A percentile compares a stretch with the other conserved stretches of the same genome.
phyloP scores from a whole-genome alignment of 345 rosid genomes.

The Aethionema arabicum region DNA sequence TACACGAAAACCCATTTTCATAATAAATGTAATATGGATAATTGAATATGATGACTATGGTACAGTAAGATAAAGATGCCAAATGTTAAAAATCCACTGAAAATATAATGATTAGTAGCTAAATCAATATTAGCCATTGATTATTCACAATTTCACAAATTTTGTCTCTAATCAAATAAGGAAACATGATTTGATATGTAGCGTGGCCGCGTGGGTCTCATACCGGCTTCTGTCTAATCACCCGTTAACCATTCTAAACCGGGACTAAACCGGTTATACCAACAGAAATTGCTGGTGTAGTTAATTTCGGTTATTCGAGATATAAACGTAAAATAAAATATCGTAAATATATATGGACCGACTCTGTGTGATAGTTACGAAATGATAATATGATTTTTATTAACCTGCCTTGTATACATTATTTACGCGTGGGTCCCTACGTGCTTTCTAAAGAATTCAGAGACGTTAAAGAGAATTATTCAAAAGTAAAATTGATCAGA shows the following conservation, averaged over 20 bases:
- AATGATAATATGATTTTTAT: not conserved
- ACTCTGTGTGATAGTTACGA: not conserved
- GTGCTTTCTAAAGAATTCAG: slow-evolving; percentile 25
- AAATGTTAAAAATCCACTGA: slow-evolving; percentile 6
- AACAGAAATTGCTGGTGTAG: no score
- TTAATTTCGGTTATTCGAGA: not conserved
- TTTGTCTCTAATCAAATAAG: slow-evolving; percentile 27
- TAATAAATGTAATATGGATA: not conserved
- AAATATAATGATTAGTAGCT: slow-evolving; percentile 22
- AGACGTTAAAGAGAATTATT: slow-evolving; percentile 32
- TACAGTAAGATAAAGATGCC: slow-evolving; percentile 1
- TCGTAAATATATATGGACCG: not conserved
- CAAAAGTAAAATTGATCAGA: slow-evolving; percentile 33
- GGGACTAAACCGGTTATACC: slow-evolving; percentile 18
- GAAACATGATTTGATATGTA: slow-evolving; percentile 40
- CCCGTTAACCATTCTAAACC: slow-evolving; percentile 12
- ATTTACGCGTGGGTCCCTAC: slow-evolving; percentile 32
- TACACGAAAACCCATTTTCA: not conserved
- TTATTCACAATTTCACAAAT: slow-evolving; percentile 6
- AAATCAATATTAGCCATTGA: slow-evolving; percentile 18
- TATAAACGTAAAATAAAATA: no score
- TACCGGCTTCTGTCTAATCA: slow-evolving; percentile 36
- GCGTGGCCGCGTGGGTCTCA: slow-evolving; percentile 32
- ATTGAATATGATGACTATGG: not conserved
- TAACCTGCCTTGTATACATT: slow-evolving; percentile 1